Percentiles rank a stretch among this genome's conserved stretches.
Evolutionary conservation across 495 filamentous ascomycete species (phyloP).

Genomic region (Tuber melanosporum): DNA sequence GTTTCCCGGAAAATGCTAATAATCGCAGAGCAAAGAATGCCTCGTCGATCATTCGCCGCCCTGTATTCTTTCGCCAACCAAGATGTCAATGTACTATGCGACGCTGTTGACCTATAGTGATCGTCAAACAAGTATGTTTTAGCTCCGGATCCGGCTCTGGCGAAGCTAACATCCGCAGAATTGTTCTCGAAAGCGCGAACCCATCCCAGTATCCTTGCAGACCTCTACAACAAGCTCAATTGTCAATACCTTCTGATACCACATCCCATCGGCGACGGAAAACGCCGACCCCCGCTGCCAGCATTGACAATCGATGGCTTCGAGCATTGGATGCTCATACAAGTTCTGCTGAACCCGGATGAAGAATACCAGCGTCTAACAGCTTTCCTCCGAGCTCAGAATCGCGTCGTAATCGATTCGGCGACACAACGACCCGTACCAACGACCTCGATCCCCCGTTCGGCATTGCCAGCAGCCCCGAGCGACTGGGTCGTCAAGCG

Average conservation of each 20-base stretch:
- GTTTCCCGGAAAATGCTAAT: background rate
- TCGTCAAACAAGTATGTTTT: constrained; percentile 16
- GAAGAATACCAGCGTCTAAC: constrained; percentile 16
- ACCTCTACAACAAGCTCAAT: constrained; percentile 19
- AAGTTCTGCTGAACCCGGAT: constrained; percentile 24
- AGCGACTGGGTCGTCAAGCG: constrained; percentile 12
- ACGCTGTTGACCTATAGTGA: constrained; percentile 13
- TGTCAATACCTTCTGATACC: constrained; percentile 26
- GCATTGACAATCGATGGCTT: constrained; percentile 27
- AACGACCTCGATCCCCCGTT: constrained; percentile 8
- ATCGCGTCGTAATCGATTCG: constrained; percentile 12
- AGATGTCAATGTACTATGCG: constrained; percentile 31
- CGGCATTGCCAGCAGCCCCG: constrained; percentile 8
- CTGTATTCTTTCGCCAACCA: constrained; percentile 26
- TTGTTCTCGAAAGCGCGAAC: constrained; percentile 23
- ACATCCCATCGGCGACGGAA: constrained; percentile 17
- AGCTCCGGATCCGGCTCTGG: background rate
- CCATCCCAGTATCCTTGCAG: constrained; percentile 10
- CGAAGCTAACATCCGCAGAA: constrained; percentile 9
- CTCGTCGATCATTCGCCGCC: constrained; percentile 14
- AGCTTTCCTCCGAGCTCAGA: constrained; percentile 1
- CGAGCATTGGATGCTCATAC: constrained; percentile 30
- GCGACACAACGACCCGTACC: constrained; percentile 5
- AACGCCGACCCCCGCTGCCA: constrained; percentile 20
- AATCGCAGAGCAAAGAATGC: constrained; percentile 25